These are phyloP conservation scores for Calocera cornea DNA, from an alignment of 768 basidiomycete genomes.

Conservation along the genomic window DNA sequence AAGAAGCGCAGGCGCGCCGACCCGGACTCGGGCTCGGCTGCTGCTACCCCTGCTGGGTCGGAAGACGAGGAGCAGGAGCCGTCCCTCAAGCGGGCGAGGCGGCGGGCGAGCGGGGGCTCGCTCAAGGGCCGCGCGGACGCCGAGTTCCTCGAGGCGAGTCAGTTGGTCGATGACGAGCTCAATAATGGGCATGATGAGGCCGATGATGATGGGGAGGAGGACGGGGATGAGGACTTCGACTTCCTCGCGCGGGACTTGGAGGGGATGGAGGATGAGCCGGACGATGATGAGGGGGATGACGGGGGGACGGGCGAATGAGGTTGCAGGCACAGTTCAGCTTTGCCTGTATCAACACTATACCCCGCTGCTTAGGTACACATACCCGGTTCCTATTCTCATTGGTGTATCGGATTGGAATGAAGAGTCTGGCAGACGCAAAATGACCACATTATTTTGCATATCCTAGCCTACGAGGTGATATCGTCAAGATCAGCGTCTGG, in stretches of 20 bases:
- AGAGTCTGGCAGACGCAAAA: no score
- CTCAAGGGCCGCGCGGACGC: slow-evolving; percentile 44
- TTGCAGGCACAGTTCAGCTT: neutral
- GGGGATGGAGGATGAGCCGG: slow-evolving; percentile 3
- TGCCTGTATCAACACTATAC: neutral
- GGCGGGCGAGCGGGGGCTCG: neutral
- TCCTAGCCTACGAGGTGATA: neutral
- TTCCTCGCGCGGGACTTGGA: neutral
- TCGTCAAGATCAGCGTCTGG: slow-evolving; percentile 15
- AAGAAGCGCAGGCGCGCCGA: slow-evolving; percentile 39
- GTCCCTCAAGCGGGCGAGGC: slow-evolving; percentile 13
- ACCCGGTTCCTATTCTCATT: neutral
- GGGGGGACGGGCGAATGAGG: neutral
- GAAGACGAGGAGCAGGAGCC: slow-evolving; percentile 1
- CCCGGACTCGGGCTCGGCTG: no score
- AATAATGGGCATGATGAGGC: slow-evolving; percentile 35
- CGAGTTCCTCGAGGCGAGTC: slow-evolving; percentile 19
- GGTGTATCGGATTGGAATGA: neutral
- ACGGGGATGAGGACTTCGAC: neutral
- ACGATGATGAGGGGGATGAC: slow-evolving; percentile 9
- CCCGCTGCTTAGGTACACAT: neutral
- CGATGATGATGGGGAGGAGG: slow-evolving; percentile 11
- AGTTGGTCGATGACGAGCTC: slow-evolving; percentile 41
- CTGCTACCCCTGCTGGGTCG: slow-evolving; percentile 21
- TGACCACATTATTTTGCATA: neutral